A percentile compares a stretch with the other conserved stretches of the same genome.
phyloP scores from a whole-genome alignment of 495 filamentous ascomycete genomes.

The Usnea hakonensis region DNA sequence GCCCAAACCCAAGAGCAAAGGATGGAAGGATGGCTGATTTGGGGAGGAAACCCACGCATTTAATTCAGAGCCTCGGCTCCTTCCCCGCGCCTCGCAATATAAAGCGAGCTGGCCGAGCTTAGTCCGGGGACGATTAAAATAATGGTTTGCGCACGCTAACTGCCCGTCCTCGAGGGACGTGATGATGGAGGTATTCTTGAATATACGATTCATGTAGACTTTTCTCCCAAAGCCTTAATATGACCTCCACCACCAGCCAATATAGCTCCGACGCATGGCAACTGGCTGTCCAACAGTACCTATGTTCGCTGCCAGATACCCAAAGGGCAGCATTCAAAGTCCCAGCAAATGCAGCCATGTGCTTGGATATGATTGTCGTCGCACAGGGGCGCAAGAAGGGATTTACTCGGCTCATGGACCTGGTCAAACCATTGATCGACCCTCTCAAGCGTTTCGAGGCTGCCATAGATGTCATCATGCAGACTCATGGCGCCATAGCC shows the following conservation, averaged over 20 bases:
- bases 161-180: too few species aligned
- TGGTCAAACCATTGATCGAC: conserved; percentile 5
- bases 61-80: too few species aligned
- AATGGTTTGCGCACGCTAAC: too few species aligned
- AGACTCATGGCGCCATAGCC: conserved; percentile 8
- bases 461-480: conserved; percentile 10
- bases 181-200: too few species aligned
- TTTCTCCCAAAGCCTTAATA: background rate
- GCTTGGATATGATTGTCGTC: conserved; percentile 6
- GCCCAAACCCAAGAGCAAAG: too few species aligned
- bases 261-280: conserved; percentile 1
- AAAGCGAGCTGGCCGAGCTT: too few species aligned
- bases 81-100: too few species aligned
- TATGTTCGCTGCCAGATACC: background rate
- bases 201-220: too few species aligned
- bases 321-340: conserved; percentile 8
- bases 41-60: too few species aligned
- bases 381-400: conserved; percentile 5
- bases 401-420: background rate
- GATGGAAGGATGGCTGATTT: too few species aligned
- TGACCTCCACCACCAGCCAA: background rate
- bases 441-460: conserved; percentile 12
- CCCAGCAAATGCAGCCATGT: conserved; percentile 4
- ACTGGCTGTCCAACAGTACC: background rate
- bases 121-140: too few species aligned